Conservation (phyloP, 345 rosid species). For the Cardamine resedifolia region DNA sequence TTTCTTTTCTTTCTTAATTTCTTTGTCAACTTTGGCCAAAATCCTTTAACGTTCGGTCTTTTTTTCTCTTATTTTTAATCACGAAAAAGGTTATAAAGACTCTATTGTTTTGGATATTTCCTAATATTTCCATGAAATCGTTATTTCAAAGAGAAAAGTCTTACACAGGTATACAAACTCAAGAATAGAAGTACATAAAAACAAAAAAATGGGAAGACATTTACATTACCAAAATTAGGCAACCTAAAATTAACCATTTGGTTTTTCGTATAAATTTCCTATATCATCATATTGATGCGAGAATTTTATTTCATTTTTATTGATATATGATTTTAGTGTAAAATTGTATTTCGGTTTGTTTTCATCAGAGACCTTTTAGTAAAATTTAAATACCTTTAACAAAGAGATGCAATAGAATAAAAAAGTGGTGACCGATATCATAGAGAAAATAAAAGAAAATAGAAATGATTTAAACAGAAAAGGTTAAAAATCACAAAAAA, state of each 20-base stretch:
- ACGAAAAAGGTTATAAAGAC: conserved; percentile 10
- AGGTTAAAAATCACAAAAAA: neutral
- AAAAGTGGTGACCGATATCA: neutral
- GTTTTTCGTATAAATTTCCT: neutral
- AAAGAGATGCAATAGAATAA: neutral
- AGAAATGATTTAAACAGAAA: neutral
- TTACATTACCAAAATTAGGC: conserved; percentile 5
- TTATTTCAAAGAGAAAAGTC: conserved; percentile 31
- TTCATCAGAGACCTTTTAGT: neutral
- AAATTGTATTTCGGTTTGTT: neutral
- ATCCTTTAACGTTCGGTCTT: neutral
- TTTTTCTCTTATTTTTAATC: neutral
- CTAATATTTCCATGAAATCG: conserved; percentile 1
- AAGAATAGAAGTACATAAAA: conserved; percentile 6
- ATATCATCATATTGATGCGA: neutral
- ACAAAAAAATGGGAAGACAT: neutral
- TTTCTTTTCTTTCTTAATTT: neutral
- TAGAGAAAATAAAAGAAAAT: neutral
- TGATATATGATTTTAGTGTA: neutral
- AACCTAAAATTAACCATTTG: conserved; percentile 18
- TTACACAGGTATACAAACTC: conserved; percentile 13
- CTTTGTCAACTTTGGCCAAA: conserved; percentile 4
- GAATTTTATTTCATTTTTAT: neutral
- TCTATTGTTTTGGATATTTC: conserved; percentile 18
- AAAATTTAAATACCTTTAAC: neutral